A percentile compares a stretch with the other conserved stretches of the same genome.
Evolutionary conservation across 176 grass and related monocot genomes (phyloP).

Genomic region (Oryza rufipogon): DNA sequence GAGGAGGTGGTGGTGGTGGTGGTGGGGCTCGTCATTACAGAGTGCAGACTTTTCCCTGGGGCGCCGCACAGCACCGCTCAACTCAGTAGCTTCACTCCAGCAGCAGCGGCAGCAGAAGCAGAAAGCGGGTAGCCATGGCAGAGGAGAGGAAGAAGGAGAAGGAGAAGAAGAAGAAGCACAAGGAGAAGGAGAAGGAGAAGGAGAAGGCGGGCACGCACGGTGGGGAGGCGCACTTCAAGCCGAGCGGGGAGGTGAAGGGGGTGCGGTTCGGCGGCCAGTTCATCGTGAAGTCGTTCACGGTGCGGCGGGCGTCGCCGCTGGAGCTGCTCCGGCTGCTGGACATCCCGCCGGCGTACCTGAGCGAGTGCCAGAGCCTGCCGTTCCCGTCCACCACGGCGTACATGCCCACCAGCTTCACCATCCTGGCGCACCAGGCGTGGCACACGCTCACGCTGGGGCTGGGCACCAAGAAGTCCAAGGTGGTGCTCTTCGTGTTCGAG

Average conservation of each 20-base stretch:
- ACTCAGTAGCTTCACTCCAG: not conserved
- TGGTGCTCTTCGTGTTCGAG: conserved; percentile 90
- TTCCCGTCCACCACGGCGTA: conserved; percentile 87
- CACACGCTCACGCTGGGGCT: conserved; percentile 94
- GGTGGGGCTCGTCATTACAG: conserved; percentile 52
- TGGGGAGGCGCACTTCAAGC: conserved; percentile 76
- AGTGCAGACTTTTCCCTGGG: conserved; percentile 48
- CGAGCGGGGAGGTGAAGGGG: conserved; percentile 83
- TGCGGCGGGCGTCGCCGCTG: conserved; percentile 85
- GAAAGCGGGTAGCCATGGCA: conserved; percentile 47
- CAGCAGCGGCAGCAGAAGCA: not conserved
- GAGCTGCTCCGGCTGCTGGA: conserved; percentile 92
- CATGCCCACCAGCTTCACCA: conserved; percentile 97
- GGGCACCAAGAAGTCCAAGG: conserved; percentile 98
- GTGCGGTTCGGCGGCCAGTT: conserved; percentile 91
- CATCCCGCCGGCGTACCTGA: conserved; percentile 88
- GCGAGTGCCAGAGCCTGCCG: conserved; percentile 85
- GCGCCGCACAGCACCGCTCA: conserved; percentile 45
- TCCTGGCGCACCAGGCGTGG: conserved; percentile 98
- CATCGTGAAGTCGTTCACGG: conserved; percentile 96
- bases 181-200: conserved; percentile 45
- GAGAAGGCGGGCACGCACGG: not conserved
- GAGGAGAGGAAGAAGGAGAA: conserved; percentile 59
- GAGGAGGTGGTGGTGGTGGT: conserved; percentile 13
- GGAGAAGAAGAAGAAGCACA: conserved; percentile 56